These are phyloP conservation scores for Chytridiales sp. DNA, from an alignment of 371 early-diverging fungal species.

Conservation along the genomic window DNA sequence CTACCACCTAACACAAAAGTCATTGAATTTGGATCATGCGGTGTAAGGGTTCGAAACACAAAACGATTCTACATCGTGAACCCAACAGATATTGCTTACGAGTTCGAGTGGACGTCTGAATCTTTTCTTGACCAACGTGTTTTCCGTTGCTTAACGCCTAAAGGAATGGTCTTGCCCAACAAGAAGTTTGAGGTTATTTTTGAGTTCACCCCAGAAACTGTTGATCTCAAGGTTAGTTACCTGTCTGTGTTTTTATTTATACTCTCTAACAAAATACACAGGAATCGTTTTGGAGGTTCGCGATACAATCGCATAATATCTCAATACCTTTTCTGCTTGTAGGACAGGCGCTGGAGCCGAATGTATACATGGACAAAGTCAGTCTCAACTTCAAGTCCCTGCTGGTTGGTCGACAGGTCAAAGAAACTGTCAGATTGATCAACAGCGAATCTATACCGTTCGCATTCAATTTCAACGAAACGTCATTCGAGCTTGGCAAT, in stretches of 20 bases:
- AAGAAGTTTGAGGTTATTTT: conserved; percentile 57
- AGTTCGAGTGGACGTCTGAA: conserved; percentile 46
- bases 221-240: conserved; percentile 44
- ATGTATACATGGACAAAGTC: conserved; percentile 47
- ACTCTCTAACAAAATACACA: conserved; percentile 6
- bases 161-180: conserved; percentile 40
- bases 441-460: conserved; percentile 54
- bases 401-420: conserved; percentile 49
- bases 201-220: conserved; percentile 51
- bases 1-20: conserved; percentile 47
- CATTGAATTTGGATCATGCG: conserved; percentile 52
- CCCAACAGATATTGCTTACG: conserved; percentile 47
- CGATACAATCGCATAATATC: conserved; percentile 40
- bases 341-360: conserved; percentile 53
- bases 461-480: conserved; percentile 48
- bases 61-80: conserved; percentile 56
- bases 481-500: conserved; percentile 35
- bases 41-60: conserved; percentile 46
- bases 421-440: conserved; percentile 47
- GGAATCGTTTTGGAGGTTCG: conserved; percentile 56
- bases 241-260: not conserved
- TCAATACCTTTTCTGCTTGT: conserved; percentile 51
- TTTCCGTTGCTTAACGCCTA: conserved; percentile 50
- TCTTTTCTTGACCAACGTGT: conserved; percentile 18
- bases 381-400: conserved; percentile 55